Base-by-base conservation (phyloP, 208 protist species). In the Novymonas esmeraldas region DNA sequence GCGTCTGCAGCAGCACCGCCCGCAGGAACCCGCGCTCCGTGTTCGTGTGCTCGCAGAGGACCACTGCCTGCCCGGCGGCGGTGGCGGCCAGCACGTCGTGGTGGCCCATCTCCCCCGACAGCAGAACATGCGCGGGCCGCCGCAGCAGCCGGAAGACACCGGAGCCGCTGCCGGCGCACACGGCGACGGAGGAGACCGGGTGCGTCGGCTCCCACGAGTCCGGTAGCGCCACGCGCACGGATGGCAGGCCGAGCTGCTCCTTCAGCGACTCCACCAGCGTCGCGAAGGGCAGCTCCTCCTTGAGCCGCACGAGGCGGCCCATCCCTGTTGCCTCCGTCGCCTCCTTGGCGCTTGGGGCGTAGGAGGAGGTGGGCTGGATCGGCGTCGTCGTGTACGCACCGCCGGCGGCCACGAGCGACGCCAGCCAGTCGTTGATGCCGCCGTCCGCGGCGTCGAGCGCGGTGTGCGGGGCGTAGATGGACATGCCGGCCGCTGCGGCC, bases 381-480 rank as follows among this genome's bases (percentile, higher is more conserved):
- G 85, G 87, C 6, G 38, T 45, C 4, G 38, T 22, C 2, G 54
- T 64, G 36, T 67, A 67, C 42, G 28, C 50, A 0, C 44, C 65
- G 1, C 29, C 18, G 33, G 51, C 45, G 39, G 83, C 83, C 6
- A 95, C 63, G 39, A 89, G 63, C n/a, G 70, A 70, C 7, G 81
- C 82, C 13, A 98, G 87, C 94, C 95, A 98, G 78, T 97, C 93
- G 78, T 97, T 98, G 71, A 98, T 93, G 54, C 95, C 93, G 24
- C 81, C 90, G 16, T 59, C 65, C 6, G 70, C 73, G 6, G 85
- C 83, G 60, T 98, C 95, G 18, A 96, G 73, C 9, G 91, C 77
- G 16, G 95, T 98, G 87, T 98, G 95, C 6, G 95, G 95, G n/a
- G 82, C 92, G 84, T 92, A 97, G 59, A 98, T 81, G 48, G 93